A percentile compares a stretch with the other conserved stretches of the same genome.
These are phyloP conservation scores for Solanum pinnatisectum DNA, from an alignment of 257 asterid species.

Conservation along the genomic window DNA sequence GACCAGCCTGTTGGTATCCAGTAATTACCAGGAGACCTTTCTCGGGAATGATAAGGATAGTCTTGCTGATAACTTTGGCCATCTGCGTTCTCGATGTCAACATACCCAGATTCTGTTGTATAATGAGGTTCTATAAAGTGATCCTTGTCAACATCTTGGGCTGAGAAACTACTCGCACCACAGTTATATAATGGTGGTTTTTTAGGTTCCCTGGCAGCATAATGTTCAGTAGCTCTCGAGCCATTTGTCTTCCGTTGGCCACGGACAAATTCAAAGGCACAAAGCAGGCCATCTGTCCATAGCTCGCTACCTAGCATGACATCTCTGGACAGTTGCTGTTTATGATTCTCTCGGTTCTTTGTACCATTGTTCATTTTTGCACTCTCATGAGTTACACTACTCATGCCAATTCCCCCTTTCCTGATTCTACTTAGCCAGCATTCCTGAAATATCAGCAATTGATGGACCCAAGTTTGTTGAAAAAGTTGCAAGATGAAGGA, in stretches of 20 bases:
- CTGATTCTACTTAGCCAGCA: neutral
- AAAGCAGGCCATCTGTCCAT: constrained; percentile 92
- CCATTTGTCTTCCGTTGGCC: constrained; percentile 22
- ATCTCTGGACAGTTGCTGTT: constrained; percentile 39
- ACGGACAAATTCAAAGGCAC: constrained; percentile 81
- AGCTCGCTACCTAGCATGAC: constrained; percentile 44
- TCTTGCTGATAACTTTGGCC: constrained; percentile 20
- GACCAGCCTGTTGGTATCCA: constrained; percentile 99
- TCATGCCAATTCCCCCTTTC: neutral
- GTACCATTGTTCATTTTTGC: constrained; percentile 8
- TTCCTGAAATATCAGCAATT: neutral
- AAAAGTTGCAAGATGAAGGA: neutral
- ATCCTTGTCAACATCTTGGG: constrained; percentile 12
- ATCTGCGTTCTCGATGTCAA: constrained; percentile 13
- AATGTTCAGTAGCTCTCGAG: constrained; percentile 22
- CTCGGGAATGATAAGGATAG: constrained; percentile 3
- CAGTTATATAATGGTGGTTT: constrained; percentile 7
- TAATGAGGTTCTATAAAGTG: constrained; percentile 26
- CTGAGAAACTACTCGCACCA: constrained; percentile 16
- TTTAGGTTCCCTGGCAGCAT: constrained; percentile 14
- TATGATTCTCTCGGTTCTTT: constrained; percentile 40
- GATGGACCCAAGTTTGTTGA: neutral
- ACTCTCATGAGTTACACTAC: neutral
- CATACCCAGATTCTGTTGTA: constrained; percentile 26
- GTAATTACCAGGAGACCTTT: constrained; percentile 38